Evolutionary conservation across 495 filamentous ascomycete genomes (phyloP).

Genomic region (Darksidea phi): DNA sequence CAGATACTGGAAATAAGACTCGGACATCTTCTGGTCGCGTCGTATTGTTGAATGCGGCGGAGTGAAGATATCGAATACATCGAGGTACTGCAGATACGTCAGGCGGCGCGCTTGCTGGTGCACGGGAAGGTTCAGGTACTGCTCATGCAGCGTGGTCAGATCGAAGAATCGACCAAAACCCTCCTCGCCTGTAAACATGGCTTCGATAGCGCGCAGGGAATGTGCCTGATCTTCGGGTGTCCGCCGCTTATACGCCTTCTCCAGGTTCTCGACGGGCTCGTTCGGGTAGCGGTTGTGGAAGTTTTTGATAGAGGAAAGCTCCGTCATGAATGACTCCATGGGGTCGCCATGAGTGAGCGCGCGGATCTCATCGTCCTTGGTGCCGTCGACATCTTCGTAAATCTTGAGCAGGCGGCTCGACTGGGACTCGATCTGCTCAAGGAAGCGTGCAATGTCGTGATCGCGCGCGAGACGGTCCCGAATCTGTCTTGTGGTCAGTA

Average conservation of each 20-base stretch:
- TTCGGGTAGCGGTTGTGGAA: slow-evolving; percentile 91
- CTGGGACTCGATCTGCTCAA: slow-evolving; percentile 81
- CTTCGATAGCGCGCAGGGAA: slow-evolving; percentile 65
- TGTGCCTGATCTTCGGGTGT: slow-evolving; percentile 57
- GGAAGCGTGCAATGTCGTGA: slow-evolving; percentile 84
- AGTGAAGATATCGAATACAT: slow-evolving; percentile 80
- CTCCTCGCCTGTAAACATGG: slow-evolving; percentile 94
- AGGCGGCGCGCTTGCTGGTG: slow-evolving; percentile 62
- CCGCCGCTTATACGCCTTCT: slow-evolving; percentile 80
- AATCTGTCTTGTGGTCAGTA: slow-evolving; percentile 58
- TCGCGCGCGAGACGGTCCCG: slow-evolving; percentile 82
- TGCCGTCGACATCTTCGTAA: slow-evolving; percentile 73
- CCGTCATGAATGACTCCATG: slow-evolving; percentile 89
- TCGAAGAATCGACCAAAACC: slow-evolving; percentile 88
- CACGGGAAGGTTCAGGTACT: slow-evolving; percentile 83
- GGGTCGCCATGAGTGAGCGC: slow-evolving; percentile 81
- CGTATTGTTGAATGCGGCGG: slow-evolving; percentile 70
- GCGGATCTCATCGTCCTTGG: slow-evolving; percentile 75
- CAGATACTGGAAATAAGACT: slow-evolving; percentile 88
- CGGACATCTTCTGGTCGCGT: slow-evolving; percentile 77
- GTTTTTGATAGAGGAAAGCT: slow-evolving; percentile 73
- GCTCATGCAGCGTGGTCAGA: slow-evolving; percentile 76
- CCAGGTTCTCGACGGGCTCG: slow-evolving; percentile 91
- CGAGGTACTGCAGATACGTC: slow-evolving; percentile 87
- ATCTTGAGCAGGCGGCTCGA: slow-evolving; percentile 76